Percentiles rank a stretch among this genome's conserved stretches.
These are phyloP conservation scores for Crithidia thermophila DNA, from an alignment of 208 protist species.

Conservation along the genomic window DNA sequence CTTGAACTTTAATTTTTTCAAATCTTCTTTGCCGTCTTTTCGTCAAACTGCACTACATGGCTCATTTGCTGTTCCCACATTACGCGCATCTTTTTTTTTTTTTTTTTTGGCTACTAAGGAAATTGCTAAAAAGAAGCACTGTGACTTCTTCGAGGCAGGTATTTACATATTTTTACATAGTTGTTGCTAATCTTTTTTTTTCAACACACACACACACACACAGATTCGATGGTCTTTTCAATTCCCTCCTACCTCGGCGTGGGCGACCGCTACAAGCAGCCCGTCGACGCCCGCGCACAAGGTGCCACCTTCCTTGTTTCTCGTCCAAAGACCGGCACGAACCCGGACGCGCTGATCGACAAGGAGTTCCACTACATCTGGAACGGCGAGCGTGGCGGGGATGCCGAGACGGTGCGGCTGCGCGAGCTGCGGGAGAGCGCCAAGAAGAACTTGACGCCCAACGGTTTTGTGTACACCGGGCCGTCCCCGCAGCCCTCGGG, in stretches of 20 bases:
- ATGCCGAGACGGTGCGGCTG: conserved; percentile 55
- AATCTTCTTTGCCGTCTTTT: too few relatives aligned
- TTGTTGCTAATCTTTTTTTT: conserved; percentile 3
- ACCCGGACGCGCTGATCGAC: conserved; percentile 86
- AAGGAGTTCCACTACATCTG: conserved; percentile 82
- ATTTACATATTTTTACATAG: neutral
- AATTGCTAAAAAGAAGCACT: too few relatives aligned
- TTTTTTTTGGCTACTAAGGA: too few relatives aligned
- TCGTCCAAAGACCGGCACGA: conserved; percentile 77
- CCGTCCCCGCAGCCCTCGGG: conserved; percentile 54
- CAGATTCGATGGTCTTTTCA: conserved; percentile 81
- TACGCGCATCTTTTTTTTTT: neutral
- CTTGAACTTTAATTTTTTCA: too few relatives aligned
- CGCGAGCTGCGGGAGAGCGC: conserved; percentile 54
- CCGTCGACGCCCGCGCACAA: conserved; percentile 62
- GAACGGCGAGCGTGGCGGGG: conserved; percentile 82
- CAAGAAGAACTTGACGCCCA: conserved; percentile 77
- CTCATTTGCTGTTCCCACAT: too few relatives aligned
- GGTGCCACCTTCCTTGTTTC: conserved; percentile 71
- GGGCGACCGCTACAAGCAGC: conserved; percentile 73
- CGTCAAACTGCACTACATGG: too few relatives aligned
- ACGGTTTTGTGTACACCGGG: conserved; percentile 73
- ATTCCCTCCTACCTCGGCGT: conserved; percentile 85
- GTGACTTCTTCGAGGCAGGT: neutral
- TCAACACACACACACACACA: neutral